Conservation (phyloP, 139 green algal genomes). For the Coelastrella sp. region DNA sequence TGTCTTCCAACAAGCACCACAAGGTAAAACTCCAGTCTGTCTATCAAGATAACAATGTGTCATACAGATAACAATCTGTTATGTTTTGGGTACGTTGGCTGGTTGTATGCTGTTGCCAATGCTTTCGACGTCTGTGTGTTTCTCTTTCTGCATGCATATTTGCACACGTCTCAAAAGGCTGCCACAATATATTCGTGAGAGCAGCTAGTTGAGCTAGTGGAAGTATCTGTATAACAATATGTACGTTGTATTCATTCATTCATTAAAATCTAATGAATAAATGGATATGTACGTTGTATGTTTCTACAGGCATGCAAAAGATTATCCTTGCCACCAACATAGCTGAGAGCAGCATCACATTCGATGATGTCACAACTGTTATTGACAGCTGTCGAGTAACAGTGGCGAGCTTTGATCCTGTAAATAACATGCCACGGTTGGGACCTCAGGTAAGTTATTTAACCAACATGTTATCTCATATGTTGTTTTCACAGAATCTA, state of each 20-base stretch:
- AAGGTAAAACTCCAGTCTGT: not conserved
- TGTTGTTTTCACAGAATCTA: too few species aligned
- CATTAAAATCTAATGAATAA: not conserved
- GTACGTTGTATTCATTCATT: not conserved
- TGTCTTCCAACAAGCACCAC: conserved; percentile 58
- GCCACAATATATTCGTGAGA: too few species aligned
- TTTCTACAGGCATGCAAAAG: conserved; percentile 57
- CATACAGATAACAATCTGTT: not conserved
- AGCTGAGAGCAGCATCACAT: conserved; percentile 74
- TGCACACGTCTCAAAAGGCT: too few species aligned
- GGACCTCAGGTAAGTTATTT: conserved; percentile 38
- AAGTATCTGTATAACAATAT: too few species aligned
- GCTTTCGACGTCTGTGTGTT: too few species aligned
- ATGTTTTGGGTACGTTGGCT: too few species aligned
- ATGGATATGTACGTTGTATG: too few species aligned
- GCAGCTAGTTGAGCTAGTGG: too few species aligned
- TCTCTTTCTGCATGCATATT: too few species aligned
- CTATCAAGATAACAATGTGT: not conserved
- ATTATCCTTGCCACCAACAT: conserved; percentile 75
- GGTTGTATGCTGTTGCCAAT: too few species aligned
- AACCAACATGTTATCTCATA: too few species aligned
- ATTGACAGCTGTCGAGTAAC: conserved; percentile 66
- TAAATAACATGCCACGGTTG: conserved; percentile 36
- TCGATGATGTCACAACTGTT: conserved; percentile 65
- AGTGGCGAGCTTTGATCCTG: conserved; percentile 26